Evolutionary conservation across 345 rosid genomes (phyloP).

Genomic region (Physaria fendleri): DNA sequence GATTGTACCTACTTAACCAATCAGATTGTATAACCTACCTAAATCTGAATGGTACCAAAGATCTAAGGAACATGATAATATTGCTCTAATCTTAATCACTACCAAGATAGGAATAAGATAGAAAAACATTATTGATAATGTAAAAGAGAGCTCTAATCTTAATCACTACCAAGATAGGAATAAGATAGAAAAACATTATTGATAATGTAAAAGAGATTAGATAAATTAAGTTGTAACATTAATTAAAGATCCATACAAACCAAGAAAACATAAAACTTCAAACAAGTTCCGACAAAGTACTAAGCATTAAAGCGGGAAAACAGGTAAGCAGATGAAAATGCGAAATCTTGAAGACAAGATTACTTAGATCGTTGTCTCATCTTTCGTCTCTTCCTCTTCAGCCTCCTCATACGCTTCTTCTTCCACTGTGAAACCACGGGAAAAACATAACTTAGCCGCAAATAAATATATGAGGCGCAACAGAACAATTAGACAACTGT

Average conservation of each 20-base stretch:
- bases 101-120: background rate
- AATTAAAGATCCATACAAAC: conserved; percentile 16
- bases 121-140: background rate
- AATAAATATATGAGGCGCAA: background rate
- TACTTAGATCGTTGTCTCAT: conserved; percentile 99
- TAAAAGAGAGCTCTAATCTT: too few relatives aligned
- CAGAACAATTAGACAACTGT: background rate
- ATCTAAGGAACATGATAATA: background rate
- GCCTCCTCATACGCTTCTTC: conserved; percentile 99
- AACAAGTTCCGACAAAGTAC: conserved; percentile 13
- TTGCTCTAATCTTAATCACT: background rate
- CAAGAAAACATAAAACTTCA: background rate
- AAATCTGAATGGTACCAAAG: background rate
- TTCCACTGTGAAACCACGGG: conserved; percentile 59
- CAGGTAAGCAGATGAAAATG: conserved; percentile 4
- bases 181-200: background rate
- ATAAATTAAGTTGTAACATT: background rate
- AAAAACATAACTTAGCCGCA: background rate
- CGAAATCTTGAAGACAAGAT: conserved; percentile 18
- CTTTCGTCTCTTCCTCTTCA: conserved; percentile 99
- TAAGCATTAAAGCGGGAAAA: background rate
- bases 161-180: background rate
- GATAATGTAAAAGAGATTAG: background rate
- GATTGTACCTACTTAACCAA: background rate
- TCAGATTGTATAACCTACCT: background rate